Evolutionary conservation across 352 stramenopile genomes (phyloP).

Genomic region (Thraustotheca clavata): DNA sequence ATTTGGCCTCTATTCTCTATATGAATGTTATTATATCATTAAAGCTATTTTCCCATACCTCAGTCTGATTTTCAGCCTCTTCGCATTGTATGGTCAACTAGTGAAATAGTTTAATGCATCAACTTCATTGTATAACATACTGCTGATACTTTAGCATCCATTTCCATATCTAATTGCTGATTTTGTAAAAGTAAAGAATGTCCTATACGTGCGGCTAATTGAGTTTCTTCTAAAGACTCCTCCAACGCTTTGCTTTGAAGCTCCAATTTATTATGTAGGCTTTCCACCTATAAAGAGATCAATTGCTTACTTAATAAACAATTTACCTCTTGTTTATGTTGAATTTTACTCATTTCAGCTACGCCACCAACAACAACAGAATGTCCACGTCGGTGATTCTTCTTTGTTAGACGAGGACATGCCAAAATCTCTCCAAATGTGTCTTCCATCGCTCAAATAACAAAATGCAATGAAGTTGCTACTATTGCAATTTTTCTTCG

Average conservation of each 20-base stretch:
- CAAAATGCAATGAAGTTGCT: too few relatives aligned
- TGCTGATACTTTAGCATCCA: constrained; percentile 22
- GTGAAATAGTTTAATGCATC: not conserved
- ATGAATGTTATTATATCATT: not conserved
- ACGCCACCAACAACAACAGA: constrained; percentile 5
- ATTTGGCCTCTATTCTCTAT: constrained; percentile 4
- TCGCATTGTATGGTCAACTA: constrained; percentile 8
- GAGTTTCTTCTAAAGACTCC: constrained; percentile 40
- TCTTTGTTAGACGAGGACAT: too few relatives aligned
- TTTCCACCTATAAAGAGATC: constrained; percentile 25
- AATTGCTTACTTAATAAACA: not conserved
- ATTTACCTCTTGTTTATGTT: constrained; percentile 15
- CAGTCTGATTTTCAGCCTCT: not conserved
- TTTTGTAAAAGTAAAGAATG: constrained; percentile 41
- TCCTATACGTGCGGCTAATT: constrained; percentile 39
- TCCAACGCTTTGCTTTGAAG: constrained; percentile 39
- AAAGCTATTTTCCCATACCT: not conserved
- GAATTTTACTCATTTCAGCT: not conserved
- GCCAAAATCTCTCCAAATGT: too few relatives aligned
- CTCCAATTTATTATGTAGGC: constrained; percentile 40
- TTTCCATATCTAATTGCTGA: constrained; percentile 39
- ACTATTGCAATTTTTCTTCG: too few relatives aligned
- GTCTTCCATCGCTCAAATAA: too few relatives aligned
- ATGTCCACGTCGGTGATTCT: constrained; percentile 1
- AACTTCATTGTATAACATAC: not conserved